Conservation (phyloP, 495 filamentous ascomycete genomes). For the Tuber brumale region DNA sequence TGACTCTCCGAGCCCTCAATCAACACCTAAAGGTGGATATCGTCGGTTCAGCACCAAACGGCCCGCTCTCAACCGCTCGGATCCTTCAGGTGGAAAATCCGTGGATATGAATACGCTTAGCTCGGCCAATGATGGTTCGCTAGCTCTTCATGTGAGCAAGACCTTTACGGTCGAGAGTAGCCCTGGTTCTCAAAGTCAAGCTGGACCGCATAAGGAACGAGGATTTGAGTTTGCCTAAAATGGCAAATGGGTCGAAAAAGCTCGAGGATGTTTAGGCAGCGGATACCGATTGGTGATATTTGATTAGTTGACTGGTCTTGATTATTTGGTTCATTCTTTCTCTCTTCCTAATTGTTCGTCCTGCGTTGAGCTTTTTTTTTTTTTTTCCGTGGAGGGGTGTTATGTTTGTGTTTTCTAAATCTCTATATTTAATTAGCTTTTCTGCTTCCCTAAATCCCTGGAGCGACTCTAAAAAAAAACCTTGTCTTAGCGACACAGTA, state of each 20-base stretch:
- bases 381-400: background rate
- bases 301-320: background rate
- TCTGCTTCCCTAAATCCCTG: background rate
- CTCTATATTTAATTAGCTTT: background rate
- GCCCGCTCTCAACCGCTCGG: background rate
- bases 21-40: conserved; percentile 6
- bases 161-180: conserved; percentile 14
- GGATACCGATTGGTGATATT: background rate
- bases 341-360: background rate
- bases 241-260: background rate
- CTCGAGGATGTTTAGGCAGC: background rate
- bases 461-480: background rate
- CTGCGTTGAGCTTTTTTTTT: background rate
- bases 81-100: background rate
- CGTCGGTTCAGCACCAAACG: conserved; percentile 17
- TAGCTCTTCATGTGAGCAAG: conserved; percentile 19
- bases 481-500: background rate
- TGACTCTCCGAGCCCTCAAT: conserved; percentile 8
- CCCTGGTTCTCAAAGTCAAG: background rate
- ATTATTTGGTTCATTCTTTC: background rate
- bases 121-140: background rate
- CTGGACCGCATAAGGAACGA: background rate
- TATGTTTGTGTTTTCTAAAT: background rate
- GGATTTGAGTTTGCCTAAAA: conserved; percentile 1
- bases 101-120: background rate